phyloP scores from a whole-genome alignment of 2,329 filamentous ascomycete genomes.

The Sporothrix protearum region DNA sequence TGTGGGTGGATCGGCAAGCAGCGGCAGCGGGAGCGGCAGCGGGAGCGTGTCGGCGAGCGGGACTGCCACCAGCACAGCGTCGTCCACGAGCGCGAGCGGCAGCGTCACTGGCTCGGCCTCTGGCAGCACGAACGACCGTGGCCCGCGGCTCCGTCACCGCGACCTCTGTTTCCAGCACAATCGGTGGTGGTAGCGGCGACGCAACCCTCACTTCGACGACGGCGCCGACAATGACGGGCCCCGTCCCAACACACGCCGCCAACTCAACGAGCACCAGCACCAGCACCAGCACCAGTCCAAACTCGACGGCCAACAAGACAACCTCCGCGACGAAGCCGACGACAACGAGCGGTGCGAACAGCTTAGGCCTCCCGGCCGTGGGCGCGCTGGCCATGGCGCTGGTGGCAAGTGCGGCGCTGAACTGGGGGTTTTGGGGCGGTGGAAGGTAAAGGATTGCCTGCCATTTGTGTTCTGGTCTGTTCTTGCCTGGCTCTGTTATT shows the following conservation, averaged over 20 bases:
- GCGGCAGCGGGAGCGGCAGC: not conserved
- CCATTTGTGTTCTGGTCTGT: not conserved
- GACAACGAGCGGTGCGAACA: not conserved
- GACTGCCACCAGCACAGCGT: not conserved
- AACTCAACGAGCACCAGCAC: conserved; percentile 4
- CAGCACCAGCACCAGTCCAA: not conserved
- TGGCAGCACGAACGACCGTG: not conserved
- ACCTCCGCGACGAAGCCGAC: not conserved
- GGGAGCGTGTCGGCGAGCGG: not conserved
- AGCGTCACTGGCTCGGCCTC: too few species aligned
- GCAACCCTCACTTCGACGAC: not conserved
- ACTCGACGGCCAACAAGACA: not conserved
- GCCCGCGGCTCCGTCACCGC: not conserved
- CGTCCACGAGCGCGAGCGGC: not conserved
- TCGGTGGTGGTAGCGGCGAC: not conserved
- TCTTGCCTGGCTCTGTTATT: not conserved
- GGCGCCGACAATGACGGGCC: not conserved
- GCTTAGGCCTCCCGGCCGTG: not conserved
- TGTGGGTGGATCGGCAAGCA: conserved; percentile 29
- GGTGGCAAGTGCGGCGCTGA: not conserved
- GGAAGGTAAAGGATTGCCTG: not conserved
- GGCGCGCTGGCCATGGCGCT: not conserved
- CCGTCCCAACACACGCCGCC: not conserved
- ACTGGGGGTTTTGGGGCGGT: not conserved
- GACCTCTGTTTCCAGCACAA: not conserved